A percentile compares a stretch with the other conserved stretches of the same genome.
phyloP scores from a whole-genome alignment of 2,329 filamentous ascomycete species.

The Phyllosticta paracitricarpa region DNA sequence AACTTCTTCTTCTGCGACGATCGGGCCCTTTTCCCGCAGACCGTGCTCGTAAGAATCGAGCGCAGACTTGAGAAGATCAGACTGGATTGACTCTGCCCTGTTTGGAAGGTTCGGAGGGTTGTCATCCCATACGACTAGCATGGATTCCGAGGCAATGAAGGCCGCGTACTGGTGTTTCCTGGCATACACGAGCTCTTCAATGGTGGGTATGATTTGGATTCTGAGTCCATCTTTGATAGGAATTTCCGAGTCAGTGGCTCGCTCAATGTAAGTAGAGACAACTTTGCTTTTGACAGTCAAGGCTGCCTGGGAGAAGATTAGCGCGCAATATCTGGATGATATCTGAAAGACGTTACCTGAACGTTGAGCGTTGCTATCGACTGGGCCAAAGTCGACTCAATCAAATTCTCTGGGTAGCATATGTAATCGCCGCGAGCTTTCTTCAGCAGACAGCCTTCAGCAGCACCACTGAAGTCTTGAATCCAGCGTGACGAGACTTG shows the following conservation, averaged over 20 bases:
- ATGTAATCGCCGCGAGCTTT: slow-evolving; percentile 9
- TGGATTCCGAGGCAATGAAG: slow-evolving; percentile 60
- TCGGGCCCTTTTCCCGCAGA: slow-evolving; percentile 38
- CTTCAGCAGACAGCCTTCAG: slow-evolving; percentile 6
- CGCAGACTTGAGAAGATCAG: slow-evolving; percentile 66
- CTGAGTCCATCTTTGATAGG: slow-evolving; percentile 67
- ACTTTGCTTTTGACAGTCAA: slow-evolving; percentile 8
- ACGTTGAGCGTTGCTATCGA: slow-evolving; percentile 8
- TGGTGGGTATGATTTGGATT: slow-evolving; percentile 63
- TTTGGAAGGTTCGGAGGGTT: slow-evolving; percentile 61
- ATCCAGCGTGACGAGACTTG: slow-evolving; percentile 7
- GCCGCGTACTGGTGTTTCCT: slow-evolving; percentile 74
- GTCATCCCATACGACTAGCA: slow-evolving; percentile 76
- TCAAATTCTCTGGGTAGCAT: neutral
- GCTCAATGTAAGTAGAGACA: slow-evolving; percentile 4
- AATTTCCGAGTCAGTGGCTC: slow-evolving; percentile 46
- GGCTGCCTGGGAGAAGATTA: neutral
- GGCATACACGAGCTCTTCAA: slow-evolving; percentile 59
- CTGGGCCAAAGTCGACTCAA: slow-evolving; percentile 2
- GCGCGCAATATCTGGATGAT: neutral
- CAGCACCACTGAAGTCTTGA: slow-evolving; percentile 3
- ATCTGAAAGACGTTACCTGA: neutral
- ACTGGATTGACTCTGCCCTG: slow-evolving; percentile 62
- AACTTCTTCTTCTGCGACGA: slow-evolving; percentile 45
- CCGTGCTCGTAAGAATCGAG: slow-evolving; percentile 55